A percentile compares a stretch with the other conserved stretches of the same genome.
Conservation (phyloP, 1,284 basidiomycete species). For the Naganishia sp. region DNA sequence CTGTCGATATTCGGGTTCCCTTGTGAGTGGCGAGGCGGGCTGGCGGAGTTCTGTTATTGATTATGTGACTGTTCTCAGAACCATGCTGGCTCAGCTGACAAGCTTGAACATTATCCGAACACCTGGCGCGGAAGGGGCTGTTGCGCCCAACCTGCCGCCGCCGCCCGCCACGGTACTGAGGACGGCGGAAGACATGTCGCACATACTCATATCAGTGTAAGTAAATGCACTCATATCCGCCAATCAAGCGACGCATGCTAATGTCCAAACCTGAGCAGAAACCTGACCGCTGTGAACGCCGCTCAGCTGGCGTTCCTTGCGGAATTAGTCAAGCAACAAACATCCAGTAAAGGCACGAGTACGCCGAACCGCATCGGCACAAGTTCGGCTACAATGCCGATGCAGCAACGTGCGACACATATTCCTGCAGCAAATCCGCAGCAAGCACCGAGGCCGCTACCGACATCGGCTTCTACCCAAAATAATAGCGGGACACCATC, state of each 20-base stretch:
- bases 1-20: slow-evolving; percentile 16
- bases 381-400: background rate
- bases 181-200: slow-evolving; percentile 18
- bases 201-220: slow-evolving; percentile 31
- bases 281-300: slow-evolving; percentile 22
- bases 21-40: background rate
- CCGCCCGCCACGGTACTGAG: slow-evolving; percentile 23
- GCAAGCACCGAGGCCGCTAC: background rate
- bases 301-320: slow-evolving; percentile 23
- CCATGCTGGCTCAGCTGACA: slow-evolving; percentile 16
- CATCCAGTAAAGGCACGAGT: slow-evolving; percentile 7
- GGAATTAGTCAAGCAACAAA: slow-evolving; percentile 19
- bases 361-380: slow-evolving; percentile 16
- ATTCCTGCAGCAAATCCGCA: too few relatives aligned
- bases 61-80: background rate
- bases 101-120: slow-evolving; percentile 24
- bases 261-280: background rate
- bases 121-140: background rate
- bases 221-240: background rate
- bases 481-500: background rate
- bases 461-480: background rate
- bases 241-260: background rate
- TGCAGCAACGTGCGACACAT: background rate
- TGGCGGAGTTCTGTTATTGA: too few relatives aligned
- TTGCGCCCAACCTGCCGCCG: background rate